Evolutionary conservation across 164 flowering plant genomes (phyloP), one percentile per base, ranked within the genome.

Genomic region (Vitis cinerea): DNA sequence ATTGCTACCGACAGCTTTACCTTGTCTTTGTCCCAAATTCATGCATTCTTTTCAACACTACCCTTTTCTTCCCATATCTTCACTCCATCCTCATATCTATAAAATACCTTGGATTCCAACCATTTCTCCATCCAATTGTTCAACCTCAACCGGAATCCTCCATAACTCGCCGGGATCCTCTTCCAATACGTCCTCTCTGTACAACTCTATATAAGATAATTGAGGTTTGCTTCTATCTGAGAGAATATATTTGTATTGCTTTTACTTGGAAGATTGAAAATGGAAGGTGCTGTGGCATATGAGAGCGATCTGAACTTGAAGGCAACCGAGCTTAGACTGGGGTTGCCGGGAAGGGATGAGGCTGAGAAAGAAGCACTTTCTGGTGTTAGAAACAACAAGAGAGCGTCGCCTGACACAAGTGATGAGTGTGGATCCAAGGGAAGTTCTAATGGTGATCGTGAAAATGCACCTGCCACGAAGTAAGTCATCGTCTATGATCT

Each of bases 321-420:
- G 82, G 90, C 85, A 16, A 88, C 93, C 0, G 90, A 88, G 77
- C 86, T 89, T 0, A 78, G 90, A 17, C 63, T 89, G 53, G 90
- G 94, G 3, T 72, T 84, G 76, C 91, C 91, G 0, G 95, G 90
- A 7, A 65, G 77, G 0, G 74, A 85, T 47, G 78, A 82, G n/a
- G 15, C 44, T 10, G 83, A 82, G 8, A 66, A 71, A 23, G 75
- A 79, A 44, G 56, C 29, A 9, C 64, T 69, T 9, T 53, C 74
- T 16, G 16, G 55, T 30, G 63, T 55, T 6, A 79, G 74, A 70
- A 80, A 56, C 82, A 88, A 87, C 87, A 90, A 90, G 70, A 59
- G 96, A 47, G 53, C 83, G 3, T 69, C 78, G 70, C 71, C 74
- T 2, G 87, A 81, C 13, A 12, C 71, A 6, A 68, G 51, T 10